Evolutionary conservation across 352 stramenopile species (phyloP), one percentile per base, ranked within the genome.

Genomic region (Pythium plurisporium): DNA sequence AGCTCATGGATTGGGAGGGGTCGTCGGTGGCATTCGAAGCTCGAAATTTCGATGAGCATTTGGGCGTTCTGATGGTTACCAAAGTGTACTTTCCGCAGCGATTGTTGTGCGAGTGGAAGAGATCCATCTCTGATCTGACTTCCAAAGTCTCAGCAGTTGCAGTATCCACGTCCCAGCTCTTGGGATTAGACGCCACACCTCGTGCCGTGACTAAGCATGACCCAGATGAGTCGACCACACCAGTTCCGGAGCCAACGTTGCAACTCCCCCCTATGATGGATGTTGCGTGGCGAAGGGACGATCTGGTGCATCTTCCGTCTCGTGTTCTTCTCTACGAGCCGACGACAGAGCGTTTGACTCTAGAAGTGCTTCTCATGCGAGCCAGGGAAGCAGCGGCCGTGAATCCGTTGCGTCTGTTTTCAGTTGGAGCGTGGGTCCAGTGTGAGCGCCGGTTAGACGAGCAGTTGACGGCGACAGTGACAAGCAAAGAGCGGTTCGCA

Each of bases 401-500:
- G 1, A 26, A 23, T 22, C 50, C 42, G 6, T 22, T 57, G 14
- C 45, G 51, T 0, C 22, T 63, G 0, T 51, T 64, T 19, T 20
- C 58, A 5, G 5, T 72, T 14, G 40, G 58, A 8, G 42, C 44
- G 36, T 29, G 49, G 38, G 10, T 51, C 31, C 27, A 59, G 27
- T 41, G 29, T 40, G 27, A 64, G 25, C 22, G 51, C 46, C 31
- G 56, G 12, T n/a, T 62, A 11, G 53, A 46, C 17, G 19, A 25
- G 19, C 55, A 59, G 12, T 45, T 76, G 15, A 59, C 48, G 22
- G 31, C 48, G 3, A 11, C 61, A 20, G 60, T 67, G 62, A 66
- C 73, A 9, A 70, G 48, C 36, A 85, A 73, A 37, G 62, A 68
- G 33, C 54, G 42, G 6, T 77, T 89, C 48, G 62, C 74, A 0